phyloP scores from a whole-genome alignment of 352 stramenopile species.

The Pythium biforme region DNA sequence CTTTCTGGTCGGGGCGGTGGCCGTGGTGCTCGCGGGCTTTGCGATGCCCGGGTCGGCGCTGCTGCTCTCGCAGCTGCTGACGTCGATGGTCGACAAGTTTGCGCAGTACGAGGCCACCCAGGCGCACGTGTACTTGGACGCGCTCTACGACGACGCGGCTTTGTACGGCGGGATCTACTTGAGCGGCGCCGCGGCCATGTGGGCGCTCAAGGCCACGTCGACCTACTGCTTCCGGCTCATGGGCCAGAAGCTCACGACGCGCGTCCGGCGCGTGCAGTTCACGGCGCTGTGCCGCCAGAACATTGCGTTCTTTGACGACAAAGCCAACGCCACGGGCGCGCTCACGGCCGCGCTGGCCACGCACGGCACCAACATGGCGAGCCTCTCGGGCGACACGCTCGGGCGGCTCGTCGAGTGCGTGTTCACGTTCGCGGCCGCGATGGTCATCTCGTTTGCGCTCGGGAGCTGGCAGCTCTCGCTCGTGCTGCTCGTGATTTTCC shows the following conservation, averaged over 20 bases:
- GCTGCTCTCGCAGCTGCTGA: conserved; percentile 25
- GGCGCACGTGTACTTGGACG: conserved; percentile 22
- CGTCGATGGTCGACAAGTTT: conserved; percentile 35
- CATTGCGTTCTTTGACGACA: conserved; percentile 44
- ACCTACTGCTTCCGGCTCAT: conserved; percentile 48
- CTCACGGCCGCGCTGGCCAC: conserved; percentile 44
- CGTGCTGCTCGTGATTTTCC: neutral
- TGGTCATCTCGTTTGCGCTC: conserved; percentile 3
- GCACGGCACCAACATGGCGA: conserved; percentile 35
- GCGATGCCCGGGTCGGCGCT: conserved; percentile 14
- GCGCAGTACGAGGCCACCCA: conserved; percentile 26
- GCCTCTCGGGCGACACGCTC: conserved; percentile 22
- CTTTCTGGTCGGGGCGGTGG: conserved; percentile 65
- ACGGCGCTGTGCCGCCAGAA: conserved; percentile 38
- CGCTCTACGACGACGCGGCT: conserved; percentile 33
- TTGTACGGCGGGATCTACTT: conserved; percentile 32
- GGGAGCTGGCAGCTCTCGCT: conserved; percentile 3
- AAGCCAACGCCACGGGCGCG: conserved; percentile 29
- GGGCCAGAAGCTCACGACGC: conserved; percentile 43
- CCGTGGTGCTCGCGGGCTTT: conserved; percentile 9
- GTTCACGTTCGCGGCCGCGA: neutral
- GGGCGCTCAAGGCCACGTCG: conserved; percentile 29
- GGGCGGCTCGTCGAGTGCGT: neutral
- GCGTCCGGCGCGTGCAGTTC: conserved; percentile 41
- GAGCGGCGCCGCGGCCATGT: conserved; percentile 29